Evolutionary conservation across 2,329 filamentous ascomycete species (phyloP).

Genomic region (Podosphaera xanthii): DNA sequence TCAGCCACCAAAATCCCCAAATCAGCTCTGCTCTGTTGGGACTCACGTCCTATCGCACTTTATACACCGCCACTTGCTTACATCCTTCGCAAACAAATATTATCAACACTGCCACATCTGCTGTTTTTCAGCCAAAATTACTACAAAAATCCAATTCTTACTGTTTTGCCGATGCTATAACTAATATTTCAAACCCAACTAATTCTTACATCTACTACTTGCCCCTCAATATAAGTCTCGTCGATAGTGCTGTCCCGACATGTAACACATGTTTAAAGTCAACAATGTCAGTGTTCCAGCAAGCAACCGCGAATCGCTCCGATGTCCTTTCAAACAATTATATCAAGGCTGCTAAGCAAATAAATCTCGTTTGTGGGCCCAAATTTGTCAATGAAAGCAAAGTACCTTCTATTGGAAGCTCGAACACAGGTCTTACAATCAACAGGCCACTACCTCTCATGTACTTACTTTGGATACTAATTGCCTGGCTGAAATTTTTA

Average conservation of each 20-base stretch:
- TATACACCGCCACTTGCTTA: conserved; percentile 66
- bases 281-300: conserved; percentile 63
- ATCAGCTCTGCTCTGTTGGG: conserved; percentile 56
- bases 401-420: conserved; percentile 7
- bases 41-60: conserved; percentile 49
- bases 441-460: not conserved
- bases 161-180: conserved; percentile 65
- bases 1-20: conserved; percentile 38
- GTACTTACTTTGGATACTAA: not conserved
- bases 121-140: conserved; percentile 18
- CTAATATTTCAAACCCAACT: conserved; percentile 44
- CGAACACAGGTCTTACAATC: not conserved
- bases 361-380: conserved; percentile 43
- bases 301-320: conserved; percentile 39
- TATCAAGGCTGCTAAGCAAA: conserved; percentile 41
- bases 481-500: not conserved
- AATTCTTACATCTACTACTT: conserved; percentile 72
- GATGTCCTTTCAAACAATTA: conserved; percentile 51
- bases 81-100: conserved; percentile 18
- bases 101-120: conserved; percentile 26
- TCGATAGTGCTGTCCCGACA: conserved; percentile 40
- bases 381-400: conserved; percentile 34
- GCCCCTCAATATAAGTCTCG: conserved; percentile 51
- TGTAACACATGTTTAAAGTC: conserved; percentile 57
- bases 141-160: conserved; percentile 22